Percentiles rank a stretch among this genome's conserved stretches.
Conservation (phyloP, 2,329 filamentous ascomycete species). For the Onygenales sp. region DNA sequence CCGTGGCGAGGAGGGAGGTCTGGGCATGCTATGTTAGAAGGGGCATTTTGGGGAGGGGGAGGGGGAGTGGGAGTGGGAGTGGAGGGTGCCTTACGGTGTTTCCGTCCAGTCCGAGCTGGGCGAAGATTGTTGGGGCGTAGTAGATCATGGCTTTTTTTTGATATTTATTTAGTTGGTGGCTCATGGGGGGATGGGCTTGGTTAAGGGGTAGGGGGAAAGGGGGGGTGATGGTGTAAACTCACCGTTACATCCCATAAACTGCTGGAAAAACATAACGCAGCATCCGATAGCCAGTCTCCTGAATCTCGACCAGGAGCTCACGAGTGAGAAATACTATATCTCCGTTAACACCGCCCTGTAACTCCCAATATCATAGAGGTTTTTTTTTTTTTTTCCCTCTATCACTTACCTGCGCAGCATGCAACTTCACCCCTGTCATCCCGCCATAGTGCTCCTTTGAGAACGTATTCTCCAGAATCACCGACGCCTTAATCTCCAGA, state of each 20-base stretch:
- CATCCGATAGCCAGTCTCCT: constrained; percentile 30
- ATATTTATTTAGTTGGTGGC: not conserved
- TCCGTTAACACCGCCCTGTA: not conserved
- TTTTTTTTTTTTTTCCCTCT: not conserved
- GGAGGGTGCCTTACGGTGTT: constrained; percentile 17
- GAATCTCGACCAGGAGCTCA: constrained; percentile 27
- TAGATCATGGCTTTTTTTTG: constrained; percentile 35
- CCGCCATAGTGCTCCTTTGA: constrained; percentile 20
- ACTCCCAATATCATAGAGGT: not conserved
- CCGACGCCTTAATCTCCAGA: constrained; percentile 39
- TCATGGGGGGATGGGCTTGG: not conserved
- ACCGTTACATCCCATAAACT: constrained; percentile 41
- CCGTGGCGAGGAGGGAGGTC: constrained; percentile 26
- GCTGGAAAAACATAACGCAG: constrained; percentile 34
- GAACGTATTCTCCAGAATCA: constrained; percentile 27
- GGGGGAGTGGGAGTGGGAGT: no score
- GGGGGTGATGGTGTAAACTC: not conserved
- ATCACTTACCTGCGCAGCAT: constrained; percentile 21
- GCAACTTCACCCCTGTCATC: constrained; percentile 20
- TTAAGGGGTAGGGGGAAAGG: not conserved
- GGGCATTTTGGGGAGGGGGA: not conserved
- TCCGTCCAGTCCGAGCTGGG: constrained; percentile 31
- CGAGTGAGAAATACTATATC: constrained; percentile 22
- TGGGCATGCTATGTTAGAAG: not conserved
- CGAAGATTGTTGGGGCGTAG: constrained; percentile 40